Base-by-base conservation (phyloP, 2,329 filamentous ascomycete genomes). In the Coleophoma eucalyptorum region DNA sequence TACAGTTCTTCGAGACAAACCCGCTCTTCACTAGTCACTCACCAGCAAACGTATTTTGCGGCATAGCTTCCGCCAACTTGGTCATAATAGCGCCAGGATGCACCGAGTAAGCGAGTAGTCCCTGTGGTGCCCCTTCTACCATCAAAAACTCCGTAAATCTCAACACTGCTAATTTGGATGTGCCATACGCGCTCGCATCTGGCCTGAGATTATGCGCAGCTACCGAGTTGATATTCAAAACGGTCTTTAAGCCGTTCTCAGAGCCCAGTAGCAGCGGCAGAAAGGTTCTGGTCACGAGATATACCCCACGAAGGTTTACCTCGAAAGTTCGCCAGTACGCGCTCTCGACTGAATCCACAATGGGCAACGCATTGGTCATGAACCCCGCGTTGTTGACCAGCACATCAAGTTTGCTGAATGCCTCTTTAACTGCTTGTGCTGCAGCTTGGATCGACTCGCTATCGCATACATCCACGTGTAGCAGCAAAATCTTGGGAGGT, bases 91-190 rank as follows among this genome's bases (percentile, higher is more conserved):
- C 62, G 2, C 64, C 70, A 1, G 69, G 68, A 55, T 73, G 68
- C 1, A 74, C 43, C 0, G 64, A 60, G 32, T 69, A 69, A 5
- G 66, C 63, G 5, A 72, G 37, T 3, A 74, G 48, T 2, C 72
- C 71, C 53, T 74, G 35, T 42, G 64, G 54, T 3, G 56, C 63
- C 52, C 77, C 73, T 43, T 79, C 78, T 0, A 60, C 59, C 26
- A 67, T 62, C 10, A 77, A 54, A 51, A 71, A 75, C 57, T 81
- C 76, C 2, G 69, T 73, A 37, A 80, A 64, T 4, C 74, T 66
- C 15, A 71, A 59, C 35, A 77, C 52, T 3, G 76, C 77, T 20
- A 78, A 62, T 58, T 80, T 80, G 34, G 67, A 65, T 3, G 68
- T 68, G 46, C 69, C 64, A 51, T 81, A 81, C 2, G 66, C 66